Conservation (phyloP, 192 early-diverging fungal genomes). For the Coemansia pectinata region DNA sequence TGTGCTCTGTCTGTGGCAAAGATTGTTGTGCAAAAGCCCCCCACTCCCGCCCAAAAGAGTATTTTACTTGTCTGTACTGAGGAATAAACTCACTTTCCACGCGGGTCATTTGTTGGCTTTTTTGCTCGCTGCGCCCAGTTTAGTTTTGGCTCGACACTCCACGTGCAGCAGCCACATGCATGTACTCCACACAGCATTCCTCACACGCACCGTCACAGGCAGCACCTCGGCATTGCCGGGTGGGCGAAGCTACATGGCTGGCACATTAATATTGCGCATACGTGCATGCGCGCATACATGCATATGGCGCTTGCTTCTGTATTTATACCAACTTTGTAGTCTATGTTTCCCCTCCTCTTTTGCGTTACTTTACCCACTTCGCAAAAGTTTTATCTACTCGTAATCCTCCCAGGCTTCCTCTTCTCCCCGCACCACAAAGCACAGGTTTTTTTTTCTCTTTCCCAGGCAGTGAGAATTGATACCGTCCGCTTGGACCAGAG, state of each 20-base stretch:
- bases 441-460: not conserved
- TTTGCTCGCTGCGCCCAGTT: not conserved
- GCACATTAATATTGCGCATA: slow-evolving; percentile 7
- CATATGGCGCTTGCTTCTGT: slow-evolving; percentile 3
- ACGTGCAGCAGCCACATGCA: slow-evolving; percentile 8
- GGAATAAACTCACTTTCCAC: not conserved
- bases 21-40: too few species aligned
- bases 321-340: not conserved
- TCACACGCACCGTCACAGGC: slow-evolving; percentile 4
- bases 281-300: slow-evolving; percentile 7
- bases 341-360: not conserved
- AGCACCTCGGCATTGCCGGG: slow-evolving; percentile 6
- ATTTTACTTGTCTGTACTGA: too few species aligned
- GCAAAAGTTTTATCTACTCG: not conserved
- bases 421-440: not conserved
- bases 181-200: slow-evolving; percentile 3
- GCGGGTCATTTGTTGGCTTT: not conserved
- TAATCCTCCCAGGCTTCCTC: not conserved
- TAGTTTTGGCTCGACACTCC: not conserved
- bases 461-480: not conserved
- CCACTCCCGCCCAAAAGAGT: too few species aligned
- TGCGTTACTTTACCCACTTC: not conserved
- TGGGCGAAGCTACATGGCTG: slow-evolving; percentile 5
- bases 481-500: not conserved
- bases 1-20: too few species aligned